These are phyloP conservation scores for Xerocomellus amylosporus DNA, from an alignment of 768 basidiomycete species.

Conservation along the genomic window DNA sequence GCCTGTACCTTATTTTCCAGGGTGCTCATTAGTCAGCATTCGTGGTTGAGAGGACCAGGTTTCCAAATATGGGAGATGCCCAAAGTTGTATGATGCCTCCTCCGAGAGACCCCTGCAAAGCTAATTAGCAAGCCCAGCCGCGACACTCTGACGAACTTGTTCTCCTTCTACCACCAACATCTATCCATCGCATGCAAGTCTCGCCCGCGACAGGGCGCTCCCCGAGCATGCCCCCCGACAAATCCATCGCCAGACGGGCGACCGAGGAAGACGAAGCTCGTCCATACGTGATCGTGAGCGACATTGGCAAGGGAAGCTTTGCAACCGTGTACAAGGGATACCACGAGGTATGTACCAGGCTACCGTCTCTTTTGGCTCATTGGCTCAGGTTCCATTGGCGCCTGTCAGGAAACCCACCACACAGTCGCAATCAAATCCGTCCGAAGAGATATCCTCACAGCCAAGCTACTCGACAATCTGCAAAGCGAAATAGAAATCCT, in stretches of 20 bases:
- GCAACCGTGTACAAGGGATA: slow-evolving; percentile 95
- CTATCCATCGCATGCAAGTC: slow-evolving; percentile 17
- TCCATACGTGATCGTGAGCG: slow-evolving; percentile 73
- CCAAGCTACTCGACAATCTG: slow-evolving; percentile 96
- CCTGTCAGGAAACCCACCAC: slow-evolving; percentile 63
- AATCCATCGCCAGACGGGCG: slow-evolving; percentile 23
- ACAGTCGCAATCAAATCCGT: slow-evolving; percentile 95
- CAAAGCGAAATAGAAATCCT: slow-evolving; percentile 97
- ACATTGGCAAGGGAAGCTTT: slow-evolving; percentile 90
- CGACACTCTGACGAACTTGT: slow-evolving; percentile 1
- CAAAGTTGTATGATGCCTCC: slow-evolving; percentile 17
- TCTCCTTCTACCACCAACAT: slow-evolving; percentile 15
- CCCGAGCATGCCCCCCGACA: slow-evolving; percentile 28
- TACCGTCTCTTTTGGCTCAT: not conserved
- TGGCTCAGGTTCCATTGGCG: not conserved
- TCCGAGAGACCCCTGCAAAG: slow-evolving; percentile 23
- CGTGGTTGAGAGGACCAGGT: slow-evolving; percentile 23
- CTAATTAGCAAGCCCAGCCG: slow-evolving; percentile 24
- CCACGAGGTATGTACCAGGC: slow-evolving; percentile 63
- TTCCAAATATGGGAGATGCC: slow-evolving; percentile 24
- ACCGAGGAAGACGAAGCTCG: slow-evolving; percentile 67
- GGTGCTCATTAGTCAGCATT: slow-evolving; percentile 17
- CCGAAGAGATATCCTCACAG: slow-evolving; percentile 77
- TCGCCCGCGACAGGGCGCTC: slow-evolving; percentile 21
- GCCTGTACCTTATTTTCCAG: no score